Evolutionary conservation across 2,329 filamentous ascomycete species (phyloP), one percentile per base, ranked within the genome.

Genomic region (Tolypocladium nubicola): DNA sequence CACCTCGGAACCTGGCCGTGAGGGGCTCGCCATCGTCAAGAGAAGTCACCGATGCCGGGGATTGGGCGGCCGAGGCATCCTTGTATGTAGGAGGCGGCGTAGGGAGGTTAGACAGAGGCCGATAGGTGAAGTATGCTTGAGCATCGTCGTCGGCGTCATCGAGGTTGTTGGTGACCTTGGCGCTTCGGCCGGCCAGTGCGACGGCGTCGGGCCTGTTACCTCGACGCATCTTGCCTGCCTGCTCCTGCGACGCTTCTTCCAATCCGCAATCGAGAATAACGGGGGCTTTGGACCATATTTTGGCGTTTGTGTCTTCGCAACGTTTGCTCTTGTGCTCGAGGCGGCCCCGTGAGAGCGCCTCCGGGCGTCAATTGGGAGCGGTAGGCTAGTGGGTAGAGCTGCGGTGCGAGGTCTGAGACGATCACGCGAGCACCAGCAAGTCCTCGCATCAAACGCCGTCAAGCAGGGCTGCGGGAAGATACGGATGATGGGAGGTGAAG

Each of bases 41-140:
- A 21, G 69, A 68, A 56, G 72, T 68, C 43, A 50, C 26, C 23
- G n/a, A 35, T 11, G 56, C 68, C 67, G 52, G 77, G 76, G 53
- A 76, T 78, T 76, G 75, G 45, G 68, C 66, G 35, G 73, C 73
- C 39, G 75, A 76, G 13, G 75, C 75, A 61, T 67, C 70, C 55
- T 64, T 69, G 56, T 77, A 78, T 50, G 81, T 85, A 13, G 78
- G 79, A 50, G 85, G 85, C 61, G 85, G 85, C 55, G 85, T 88
- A 26, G 85, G 85, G 26, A 88, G 77, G 68, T 84, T 86, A 37
- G 84, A 87, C 55, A 88, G 75, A 11, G 85, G 85, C 53, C 83
- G 79, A 70, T 87, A 88, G 61, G 83, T 85, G 65, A 85, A 84
- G 70, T 81, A 83, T 61, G 76, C 76, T 59, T 78, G 75, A 57